Base-by-base conservation (phyloP, 306 rosid species). In the Fragaria vesca region DNA sequence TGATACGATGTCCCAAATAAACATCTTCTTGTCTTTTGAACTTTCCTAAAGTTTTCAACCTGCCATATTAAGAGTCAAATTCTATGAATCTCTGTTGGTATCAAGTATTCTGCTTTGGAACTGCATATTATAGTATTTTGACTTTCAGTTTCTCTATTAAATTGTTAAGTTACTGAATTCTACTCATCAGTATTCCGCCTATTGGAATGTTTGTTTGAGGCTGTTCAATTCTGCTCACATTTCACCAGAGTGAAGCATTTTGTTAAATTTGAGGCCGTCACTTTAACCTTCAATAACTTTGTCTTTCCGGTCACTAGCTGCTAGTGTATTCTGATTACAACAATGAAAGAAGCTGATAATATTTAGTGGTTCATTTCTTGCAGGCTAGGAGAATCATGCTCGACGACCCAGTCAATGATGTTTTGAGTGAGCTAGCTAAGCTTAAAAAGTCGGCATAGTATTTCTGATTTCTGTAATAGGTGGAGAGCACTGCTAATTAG, bases 361-460 rank as follows among this genome's bases (percentile, higher is more conserved):
- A 7, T 6, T 8, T 66, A 17, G 11, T 16, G 75, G 12, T 36
- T 67, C 74, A 54, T 40, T 38, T 45, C 66, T 48, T 85, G 69
- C 88, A 94, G 97, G 79, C 73, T 30, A 89, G 78, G 86, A 89
- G 83, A 77, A 86, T 76, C 72, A 21, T 50, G 71, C 83, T 82
- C 62, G 72, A 52, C 21, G 80, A 81, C 60, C 78, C 90, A 54
- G 83, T 94, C 63, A 85, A 86, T 62, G 85, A 81, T 42, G 85
- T 86, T 34, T 45, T 90, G 76, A 81, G 71, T 11, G 92, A 90
- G 81, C 94, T 94, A 69, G 79, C 85, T 1, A 88, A 83, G 85
- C 75, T 88, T 60, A 94, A 83, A 78, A 72, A 48, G 76, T 32
- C 81, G 1, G 66, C 76, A 36, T 85, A 74, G 81, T 80, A 76